A percentile compares a stretch with the other conserved stretches of the same genome.
Evolutionary conservation across 108 stramenopile genomes (phyloP).

Genomic region (Craspedostauros australis): DNA sequence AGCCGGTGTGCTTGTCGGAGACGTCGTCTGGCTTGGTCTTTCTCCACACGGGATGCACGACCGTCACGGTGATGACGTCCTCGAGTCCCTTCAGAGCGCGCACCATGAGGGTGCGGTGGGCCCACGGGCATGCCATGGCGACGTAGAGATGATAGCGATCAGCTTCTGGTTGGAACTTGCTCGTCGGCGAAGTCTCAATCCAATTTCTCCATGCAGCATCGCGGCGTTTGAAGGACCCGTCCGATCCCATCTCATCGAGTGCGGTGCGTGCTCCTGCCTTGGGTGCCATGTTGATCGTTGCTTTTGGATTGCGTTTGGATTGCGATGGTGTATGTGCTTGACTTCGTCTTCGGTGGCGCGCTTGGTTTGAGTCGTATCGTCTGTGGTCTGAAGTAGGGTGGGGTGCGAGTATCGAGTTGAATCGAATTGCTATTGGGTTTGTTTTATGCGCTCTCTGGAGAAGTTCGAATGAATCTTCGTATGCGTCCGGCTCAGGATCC

Average conservation of each 20-base stretch:
- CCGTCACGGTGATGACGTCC: constrained; percentile 65
- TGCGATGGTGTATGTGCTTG: no score
- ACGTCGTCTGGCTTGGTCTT: constrained; percentile 65
- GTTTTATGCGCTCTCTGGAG: no score
- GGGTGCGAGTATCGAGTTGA: no score
- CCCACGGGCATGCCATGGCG: constrained; percentile 32
- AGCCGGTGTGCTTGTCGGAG: constrained; percentile 74
- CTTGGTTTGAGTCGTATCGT: no score
- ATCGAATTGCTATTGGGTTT: no score
- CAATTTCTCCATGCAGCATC: constrained; percentile 27
- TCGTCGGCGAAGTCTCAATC: constrained; percentile 2
- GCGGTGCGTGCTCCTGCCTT: background rate
- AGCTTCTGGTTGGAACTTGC: constrained; percentile 37
- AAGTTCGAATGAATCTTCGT: no score
- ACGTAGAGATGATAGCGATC: constrained; percentile 53
- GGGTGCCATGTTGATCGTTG: no score
- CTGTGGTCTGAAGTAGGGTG: no score
- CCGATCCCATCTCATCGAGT: constrained; percentile 17
- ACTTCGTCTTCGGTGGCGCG: no score
- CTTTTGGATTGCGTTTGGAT: no score
- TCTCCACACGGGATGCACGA: constrained; percentile 71
- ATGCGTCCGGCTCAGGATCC: no score
- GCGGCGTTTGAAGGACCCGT: constrained; percentile 42
- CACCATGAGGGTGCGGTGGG: constrained; percentile 61
- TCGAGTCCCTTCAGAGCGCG: constrained; percentile 82